Evolutionary conservation across 2,329 filamentous ascomycete species (phyloP).

Genomic region (Diaporthe aspalathi): DNA sequence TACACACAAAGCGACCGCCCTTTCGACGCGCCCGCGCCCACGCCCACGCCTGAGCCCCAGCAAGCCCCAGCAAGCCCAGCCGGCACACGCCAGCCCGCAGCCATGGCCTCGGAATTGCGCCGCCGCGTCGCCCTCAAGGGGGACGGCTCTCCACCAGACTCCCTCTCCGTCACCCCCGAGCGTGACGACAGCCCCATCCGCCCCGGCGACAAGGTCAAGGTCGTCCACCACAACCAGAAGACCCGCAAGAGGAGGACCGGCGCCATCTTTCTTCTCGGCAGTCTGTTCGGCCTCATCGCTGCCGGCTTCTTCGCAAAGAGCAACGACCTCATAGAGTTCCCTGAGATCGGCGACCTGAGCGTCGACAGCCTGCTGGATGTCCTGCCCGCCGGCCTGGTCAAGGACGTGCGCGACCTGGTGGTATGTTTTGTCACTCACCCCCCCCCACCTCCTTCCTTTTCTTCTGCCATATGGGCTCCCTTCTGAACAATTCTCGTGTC

Average conservation of each 20-base stretch:
- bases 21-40: background rate
- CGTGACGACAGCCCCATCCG: slow-evolving; percentile 52
- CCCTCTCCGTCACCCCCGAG: slow-evolving; percentile 41
- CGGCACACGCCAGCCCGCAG: slow-evolving; percentile 1
- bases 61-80: background rate
- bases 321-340: slow-evolving; percentile 89
- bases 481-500: slow-evolving; percentile 39
- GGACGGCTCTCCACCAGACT: slow-evolving; percentile 46
- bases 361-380: slow-evolving; percentile 89
- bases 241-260: slow-evolving; percentile 79
- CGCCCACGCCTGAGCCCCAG: background rate
- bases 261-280: slow-evolving; percentile 88
- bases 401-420: slow-evolving; percentile 86
- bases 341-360: slow-evolving; percentile 76
- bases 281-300: slow-evolving; percentile 87
- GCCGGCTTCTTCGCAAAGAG: slow-evolving; percentile 91
- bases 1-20: slow-evolving; percentile 7
- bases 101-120: slow-evolving; percentile 39
- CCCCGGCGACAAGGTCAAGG: slow-evolving; percentile 53
- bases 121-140: slow-evolving; percentile 40
- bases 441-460: too few relatives aligned
- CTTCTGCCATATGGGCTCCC: background rate
- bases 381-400: slow-evolving; percentile 85
- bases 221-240: slow-evolving; percentile 59
- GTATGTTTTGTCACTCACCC: slow-evolving; percentile 60